Conservation (phyloP, 2,329 filamentous ascomycete species). For the Decorospora gaudefroyi region DNA sequence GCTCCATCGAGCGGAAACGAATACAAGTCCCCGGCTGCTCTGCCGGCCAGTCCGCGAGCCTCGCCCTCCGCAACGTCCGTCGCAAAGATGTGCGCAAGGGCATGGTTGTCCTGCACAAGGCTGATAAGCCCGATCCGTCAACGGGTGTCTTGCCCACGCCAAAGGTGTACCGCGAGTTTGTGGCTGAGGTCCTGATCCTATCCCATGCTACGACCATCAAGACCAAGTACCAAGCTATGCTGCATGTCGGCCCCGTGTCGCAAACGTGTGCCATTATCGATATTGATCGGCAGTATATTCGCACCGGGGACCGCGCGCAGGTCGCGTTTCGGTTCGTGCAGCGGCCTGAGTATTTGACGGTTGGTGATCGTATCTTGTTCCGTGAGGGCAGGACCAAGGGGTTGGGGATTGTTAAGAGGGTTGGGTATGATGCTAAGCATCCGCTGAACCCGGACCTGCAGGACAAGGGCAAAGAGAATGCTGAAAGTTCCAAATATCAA, state of each 20-base stretch:
- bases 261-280: conserved; percentile 98
- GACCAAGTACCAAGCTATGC: conserved; percentile 95
- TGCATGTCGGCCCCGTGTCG: conserved; percentile 91
- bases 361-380: conserved; percentile 89
- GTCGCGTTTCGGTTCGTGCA: conserved; percentile 96
- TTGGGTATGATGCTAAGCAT: conserved; percentile 76
- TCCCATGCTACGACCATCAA: conserved; percentile 97
- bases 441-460: conserved; percentile 48
- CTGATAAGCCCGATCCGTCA: conserved; percentile 64
- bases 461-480: conserved; percentile 28
- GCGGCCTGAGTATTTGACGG: conserved; percentile 85
- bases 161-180: conserved; percentile 57
- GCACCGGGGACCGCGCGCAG: conserved; percentile 89
- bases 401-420: conserved; percentile 86
- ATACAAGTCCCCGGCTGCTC: conserved; percentile 85
- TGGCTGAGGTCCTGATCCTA: conserved; percentile 83
- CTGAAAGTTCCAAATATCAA: too few species aligned
- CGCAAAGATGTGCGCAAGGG: conserved; percentile 94
- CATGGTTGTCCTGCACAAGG: conserved; percentile 91
- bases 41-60: conserved; percentile 89
- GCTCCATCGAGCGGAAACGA: conserved; percentile 92
- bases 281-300: conserved; percentile 92
- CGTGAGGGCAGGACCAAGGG: conserved; percentile 94
- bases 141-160: conserved; percentile 51
- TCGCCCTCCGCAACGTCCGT: conserved; percentile 84